These are phyloP conservation scores for Kockovaella imperatae DNA, from an alignment of 768 basidiomycete genomes.

Conservation along the genomic window DNA sequence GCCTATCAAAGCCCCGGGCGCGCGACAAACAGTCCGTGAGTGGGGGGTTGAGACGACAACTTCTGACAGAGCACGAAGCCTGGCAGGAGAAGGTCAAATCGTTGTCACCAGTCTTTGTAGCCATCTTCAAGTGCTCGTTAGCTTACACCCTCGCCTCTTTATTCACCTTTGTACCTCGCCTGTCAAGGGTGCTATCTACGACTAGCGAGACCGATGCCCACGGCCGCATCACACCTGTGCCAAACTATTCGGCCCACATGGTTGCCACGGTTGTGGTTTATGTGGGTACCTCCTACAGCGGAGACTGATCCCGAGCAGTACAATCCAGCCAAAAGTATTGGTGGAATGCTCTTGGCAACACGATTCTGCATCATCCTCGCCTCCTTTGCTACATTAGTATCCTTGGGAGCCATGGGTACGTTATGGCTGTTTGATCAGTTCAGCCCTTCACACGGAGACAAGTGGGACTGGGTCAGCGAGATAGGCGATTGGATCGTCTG, in stretches of 20 bases:
- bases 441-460: conserved; percentile 27
- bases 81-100: conserved; percentile 16
- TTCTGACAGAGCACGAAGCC: not conserved
- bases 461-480: conserved; percentile 42
- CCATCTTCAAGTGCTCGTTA: conserved; percentile 75
- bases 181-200: conserved; percentile 53
- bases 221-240: conserved; percentile 42
- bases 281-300: conserved; percentile 50
- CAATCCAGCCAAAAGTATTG: conserved; percentile 87
- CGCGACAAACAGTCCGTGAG: not conserved
- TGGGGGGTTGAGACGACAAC: not conserved
- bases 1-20: not conserved
- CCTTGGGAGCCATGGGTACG: conserved; percentile 64
- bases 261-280: conserved; percentile 65
- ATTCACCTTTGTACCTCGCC: conserved; percentile 77
- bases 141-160: conserved; percentile 84
- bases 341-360: conserved; percentile 87
- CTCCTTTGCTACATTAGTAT: conserved; percentile 64
- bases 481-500: conserved; percentile 67
- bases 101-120: conserved; percentile 21
- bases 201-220: conserved; percentile 51
- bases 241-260: conserved; percentile 78
- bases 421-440: conserved; percentile 66
- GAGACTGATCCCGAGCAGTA: conserved; percentile 49
- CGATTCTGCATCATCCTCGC: conserved; percentile 57